Evolutionary conservation across 225 moss, liverwort and hornwort genomes (phyloP).

Genomic region (Anthoceros angustus): DNA sequence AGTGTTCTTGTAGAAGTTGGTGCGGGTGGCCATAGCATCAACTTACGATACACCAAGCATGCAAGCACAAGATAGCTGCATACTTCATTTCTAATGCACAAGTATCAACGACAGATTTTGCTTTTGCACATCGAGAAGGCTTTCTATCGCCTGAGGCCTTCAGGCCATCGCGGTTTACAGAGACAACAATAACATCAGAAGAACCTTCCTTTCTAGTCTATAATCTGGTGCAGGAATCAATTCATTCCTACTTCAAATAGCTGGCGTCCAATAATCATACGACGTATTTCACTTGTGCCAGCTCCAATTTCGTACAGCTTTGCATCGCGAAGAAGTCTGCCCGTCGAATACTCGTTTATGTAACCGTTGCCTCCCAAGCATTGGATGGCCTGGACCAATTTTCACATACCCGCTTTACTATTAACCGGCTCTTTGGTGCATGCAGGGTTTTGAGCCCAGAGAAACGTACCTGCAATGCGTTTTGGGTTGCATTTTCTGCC

Average conservation of each 20-base stretch:
- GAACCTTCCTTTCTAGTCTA: too few relatives aligned
- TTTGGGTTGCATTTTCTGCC: conserved; percentile 98
- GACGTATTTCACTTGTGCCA: conserved; percentile 95
- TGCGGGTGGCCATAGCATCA: conserved; percentile 26
- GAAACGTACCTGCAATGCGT: conserved; percentile 68
- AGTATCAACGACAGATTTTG: too few relatives aligned
- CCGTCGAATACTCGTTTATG: conserved; percentile 90
- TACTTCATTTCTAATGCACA: too few relatives aligned
- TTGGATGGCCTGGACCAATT: conserved; percentile 59
- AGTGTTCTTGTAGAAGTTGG: conserved; percentile 48
- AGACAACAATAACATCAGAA: too few relatives aligned
- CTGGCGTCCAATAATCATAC: conserved; percentile 81
- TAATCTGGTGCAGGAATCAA: not conserved
- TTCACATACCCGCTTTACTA: not conserved
- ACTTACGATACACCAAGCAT: not conserved
- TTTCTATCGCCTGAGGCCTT: too few relatives aligned
- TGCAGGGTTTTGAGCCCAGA: not conserved
- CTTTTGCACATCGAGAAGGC: too few relatives aligned
- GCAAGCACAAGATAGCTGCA: too few relatives aligned
- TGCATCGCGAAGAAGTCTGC: conserved; percentile 88
- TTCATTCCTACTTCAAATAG: conserved; percentile 59
- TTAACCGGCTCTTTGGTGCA: not conserved
- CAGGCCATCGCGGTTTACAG: too few relatives aligned
- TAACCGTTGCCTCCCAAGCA: conserved; percentile 98
- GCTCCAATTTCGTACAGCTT: conserved; percentile 99